These are phyloP conservation scores for Lachnellula cervina DNA, from an alignment of 2,329 filamentous ascomycete species.

Conservation along the genomic window DNA sequence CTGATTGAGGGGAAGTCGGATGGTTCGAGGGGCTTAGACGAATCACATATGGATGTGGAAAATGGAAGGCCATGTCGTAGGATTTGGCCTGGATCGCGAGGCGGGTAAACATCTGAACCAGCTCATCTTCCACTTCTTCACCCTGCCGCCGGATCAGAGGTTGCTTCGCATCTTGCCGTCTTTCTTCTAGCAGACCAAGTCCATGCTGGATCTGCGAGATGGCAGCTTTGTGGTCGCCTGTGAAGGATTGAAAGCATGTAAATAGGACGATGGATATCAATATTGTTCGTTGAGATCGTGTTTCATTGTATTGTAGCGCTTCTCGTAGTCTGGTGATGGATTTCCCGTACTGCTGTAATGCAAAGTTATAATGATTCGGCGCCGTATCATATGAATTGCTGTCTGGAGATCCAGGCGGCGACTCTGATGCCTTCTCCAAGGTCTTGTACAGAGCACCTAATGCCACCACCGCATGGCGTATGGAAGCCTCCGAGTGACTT, in stretches of 20 bases:
- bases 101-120: conserved; percentile 59
- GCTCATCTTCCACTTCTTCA: conserved; percentile 41
- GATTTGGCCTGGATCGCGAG: conserved; percentile 62
- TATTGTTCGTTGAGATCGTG: conserved; percentile 44
- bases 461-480: conserved; percentile 61
- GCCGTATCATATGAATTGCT: conserved; percentile 36
- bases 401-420: conserved; percentile 38
- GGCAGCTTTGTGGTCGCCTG: conserved; percentile 57
- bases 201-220: conserved; percentile 58
- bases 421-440: conserved; percentile 50
- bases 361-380: conserved; percentile 53
- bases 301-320: conserved; percentile 39
- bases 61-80: conserved; percentile 65
- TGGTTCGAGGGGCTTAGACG: conserved; percentile 38
- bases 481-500: conserved; percentile 56
- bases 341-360: conserved; percentile 54
- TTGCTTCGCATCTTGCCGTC: conserved; percentile 42
- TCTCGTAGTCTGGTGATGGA: conserved; percentile 48
- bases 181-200: conserved; percentile 48
- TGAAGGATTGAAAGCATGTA: conserved; percentile 65
- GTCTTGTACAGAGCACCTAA: conserved; percentile 64
- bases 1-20: conserved; percentile 24
- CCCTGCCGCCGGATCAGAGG: conserved; percentile 20
- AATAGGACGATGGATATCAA: conserved; percentile 63
- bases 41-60: conserved; percentile 57